Percentiles rank a stretch among this genome's conserved stretches.
Conservation (phyloP, 140 eudicot species). For the Flaveria floridana region DNA sequence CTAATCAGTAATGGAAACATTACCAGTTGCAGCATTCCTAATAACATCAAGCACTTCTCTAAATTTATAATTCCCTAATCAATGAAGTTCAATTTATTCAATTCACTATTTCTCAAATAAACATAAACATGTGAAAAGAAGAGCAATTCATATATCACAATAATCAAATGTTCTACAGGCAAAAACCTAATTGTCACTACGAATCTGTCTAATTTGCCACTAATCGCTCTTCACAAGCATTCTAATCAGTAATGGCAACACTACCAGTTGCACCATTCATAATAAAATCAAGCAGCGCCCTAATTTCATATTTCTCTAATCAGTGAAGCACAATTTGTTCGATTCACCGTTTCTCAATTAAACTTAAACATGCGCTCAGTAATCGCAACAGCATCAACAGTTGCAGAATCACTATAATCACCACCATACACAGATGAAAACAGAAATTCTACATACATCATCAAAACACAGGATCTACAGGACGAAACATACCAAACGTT, state of each 20-base stretch:
- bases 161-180: too few relatives aligned
- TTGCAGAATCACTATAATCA: too few relatives aligned
- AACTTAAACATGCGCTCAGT: too few relatives aligned
- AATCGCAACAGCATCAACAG: too few relatives aligned
- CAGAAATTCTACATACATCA: too few relatives aligned
- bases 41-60: neutral
- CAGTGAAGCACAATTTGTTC: neutral
- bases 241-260: neutral
- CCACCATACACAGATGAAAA: too few relatives aligned
- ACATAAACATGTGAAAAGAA: too few relatives aligned
- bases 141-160: too few relatives aligned
- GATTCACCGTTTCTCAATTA: neutral
- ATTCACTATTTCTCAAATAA: neutral
- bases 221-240: neutral
- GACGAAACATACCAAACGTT: neutral
- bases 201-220: neutral
- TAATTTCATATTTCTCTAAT: constrained; percentile 2
- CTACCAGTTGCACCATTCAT: neutral
- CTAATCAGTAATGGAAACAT: neutral
- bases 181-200: neutral
- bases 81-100: constrained; percentile 5
- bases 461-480: neutral
- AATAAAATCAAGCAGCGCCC: neutral
- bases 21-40: neutral
- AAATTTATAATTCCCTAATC: constrained; percentile 3